phyloP scores from a whole-genome alignment of 148 eudicot species.

The Tetragonia tetragonoides region DNA sequence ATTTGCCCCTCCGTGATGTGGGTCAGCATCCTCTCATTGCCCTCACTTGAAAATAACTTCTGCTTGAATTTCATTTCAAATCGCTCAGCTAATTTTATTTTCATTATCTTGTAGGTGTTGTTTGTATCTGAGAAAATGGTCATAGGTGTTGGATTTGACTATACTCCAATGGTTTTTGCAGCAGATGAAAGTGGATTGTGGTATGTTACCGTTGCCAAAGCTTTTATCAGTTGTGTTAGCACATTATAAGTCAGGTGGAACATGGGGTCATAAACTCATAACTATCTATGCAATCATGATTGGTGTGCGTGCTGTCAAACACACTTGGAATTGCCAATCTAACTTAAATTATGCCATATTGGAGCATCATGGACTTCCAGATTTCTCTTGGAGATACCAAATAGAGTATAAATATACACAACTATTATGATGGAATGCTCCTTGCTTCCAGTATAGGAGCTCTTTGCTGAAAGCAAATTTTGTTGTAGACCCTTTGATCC shows the following conservation, averaged over 20 bases:
- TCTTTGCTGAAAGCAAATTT: too few relatives aligned
- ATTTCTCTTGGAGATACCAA: background rate
- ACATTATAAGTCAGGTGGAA: background rate
- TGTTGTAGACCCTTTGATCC: background rate
- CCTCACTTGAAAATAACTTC: constrained; percentile 18
- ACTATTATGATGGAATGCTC: too few relatives aligned
- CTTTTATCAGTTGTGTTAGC: too few relatives aligned
- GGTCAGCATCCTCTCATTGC: constrained; percentile 92
- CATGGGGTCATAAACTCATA: background rate
- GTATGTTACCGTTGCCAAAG: constrained; percentile 32
- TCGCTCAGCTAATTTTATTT: constrained; percentile 14
- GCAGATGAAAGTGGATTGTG: constrained; percentile 91
- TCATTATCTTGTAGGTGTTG: constrained; percentile 54
- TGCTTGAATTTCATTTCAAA: constrained; percentile 6
- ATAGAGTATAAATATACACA: too few relatives aligned
- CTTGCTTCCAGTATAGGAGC: background rate
- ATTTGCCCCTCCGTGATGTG: constrained; percentile 99
- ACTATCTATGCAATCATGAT: background rate
- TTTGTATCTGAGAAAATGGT: constrained; percentile 89
- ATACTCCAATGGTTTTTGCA: constrained; percentile 87
- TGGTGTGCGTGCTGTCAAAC: background rate
- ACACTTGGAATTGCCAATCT: background rate
- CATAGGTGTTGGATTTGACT: constrained; percentile 93
- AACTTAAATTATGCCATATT: background rate
- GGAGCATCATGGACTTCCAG: background rate